Conservation (phyloP, 1,284 basidiomycete species). For the Megacollybia platyphylla region DNA sequence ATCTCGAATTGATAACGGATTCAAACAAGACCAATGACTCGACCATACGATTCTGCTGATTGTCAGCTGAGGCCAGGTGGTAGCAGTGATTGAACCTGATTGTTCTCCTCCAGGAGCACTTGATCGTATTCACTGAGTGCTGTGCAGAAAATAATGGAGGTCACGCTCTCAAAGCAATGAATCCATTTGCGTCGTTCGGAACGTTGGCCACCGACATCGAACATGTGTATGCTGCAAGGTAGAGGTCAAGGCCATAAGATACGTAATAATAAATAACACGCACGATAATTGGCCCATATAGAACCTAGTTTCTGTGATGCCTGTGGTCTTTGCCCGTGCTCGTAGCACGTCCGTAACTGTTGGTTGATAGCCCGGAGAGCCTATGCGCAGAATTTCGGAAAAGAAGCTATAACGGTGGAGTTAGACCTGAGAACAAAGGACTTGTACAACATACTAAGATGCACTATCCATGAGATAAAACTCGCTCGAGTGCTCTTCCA, state of each 20-base stretch:
- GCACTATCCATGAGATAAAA: conserved; percentile 98
- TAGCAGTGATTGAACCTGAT: conserved; percentile 40
- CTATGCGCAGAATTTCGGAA: conserved; percentile 74
- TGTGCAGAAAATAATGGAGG: conserved; percentile 92
- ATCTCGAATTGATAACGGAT: conserved; percentile 93
- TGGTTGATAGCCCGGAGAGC: conserved; percentile 70
- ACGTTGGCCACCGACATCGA: conserved; percentile 88
- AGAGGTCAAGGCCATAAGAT: conserved; percentile 11
- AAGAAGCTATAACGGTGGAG: conserved; percentile 59
- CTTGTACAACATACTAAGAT: conserved; percentile 52
- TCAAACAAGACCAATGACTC: conserved; percentile 93
- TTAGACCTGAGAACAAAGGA: conserved; percentile 2
- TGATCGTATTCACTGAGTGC: conserved; percentile 94
- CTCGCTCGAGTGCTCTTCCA: conserved; percentile 75
- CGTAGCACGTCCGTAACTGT: conserved; percentile 84
- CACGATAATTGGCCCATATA: conserved; percentile 59
- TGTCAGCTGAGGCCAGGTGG: background rate
- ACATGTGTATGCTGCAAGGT: conserved; percentile 71
- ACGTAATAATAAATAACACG: conserved; percentile 36
- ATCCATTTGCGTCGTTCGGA: conserved; percentile 95
- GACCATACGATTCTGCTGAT: conserved; percentile 79
- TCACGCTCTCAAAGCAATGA: conserved; percentile 90
- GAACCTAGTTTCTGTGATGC: conserved; percentile 86
- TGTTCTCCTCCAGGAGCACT: conserved; percentile 68
- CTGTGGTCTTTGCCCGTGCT: conserved; percentile 85